A percentile compares a stretch with the other conserved stretches of the same genome.
Conservation (phyloP, 2,329 filamentous ascomycete species). For the Verticillium zaregamsianum region DNA sequence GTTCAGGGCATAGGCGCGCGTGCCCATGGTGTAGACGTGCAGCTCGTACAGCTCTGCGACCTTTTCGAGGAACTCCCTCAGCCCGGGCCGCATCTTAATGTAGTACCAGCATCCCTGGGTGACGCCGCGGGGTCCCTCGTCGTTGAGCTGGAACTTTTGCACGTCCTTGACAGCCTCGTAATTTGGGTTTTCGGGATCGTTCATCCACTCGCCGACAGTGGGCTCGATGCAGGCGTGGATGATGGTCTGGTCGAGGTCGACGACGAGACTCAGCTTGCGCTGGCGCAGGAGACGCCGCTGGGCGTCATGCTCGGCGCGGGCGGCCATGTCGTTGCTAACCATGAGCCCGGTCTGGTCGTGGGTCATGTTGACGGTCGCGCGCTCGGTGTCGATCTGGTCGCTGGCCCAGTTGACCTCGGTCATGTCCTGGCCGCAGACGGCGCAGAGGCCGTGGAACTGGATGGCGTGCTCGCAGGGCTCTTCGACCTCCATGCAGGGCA, state of each 20-base stretch:
- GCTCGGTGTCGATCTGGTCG: constrained; percentile 71
- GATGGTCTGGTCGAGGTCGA: constrained; percentile 96
- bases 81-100: constrained; percentile 90
- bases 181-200: constrained; percentile 83
- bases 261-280: constrained; percentile 86
- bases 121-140: constrained; percentile 71
- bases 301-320: constrained; percentile 76
- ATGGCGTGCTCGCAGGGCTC: constrained; percentile 89
- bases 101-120: constrained; percentile 84
- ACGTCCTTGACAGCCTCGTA: constrained; percentile 88
- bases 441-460: constrained; percentile 88
- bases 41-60: constrained; percentile 83
- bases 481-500: constrained; percentile 68
- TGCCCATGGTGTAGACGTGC: constrained; percentile 99
- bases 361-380: constrained; percentile 90
- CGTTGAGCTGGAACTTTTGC: constrained; percentile 78
- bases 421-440: constrained; percentile 93
- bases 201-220: constrained; percentile 93
- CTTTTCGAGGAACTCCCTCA: constrained; percentile 73
- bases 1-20: constrained; percentile 87
- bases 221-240: constrained; percentile 98
- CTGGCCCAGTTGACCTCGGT: constrained; percentile 83
- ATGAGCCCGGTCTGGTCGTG: constrained; percentile 86
- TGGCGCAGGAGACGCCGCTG: constrained; percentile 77
- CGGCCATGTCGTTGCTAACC: constrained; percentile 78